Evolutionary conservation across 306 rosid genomes (phyloP).

Genomic region (Elaeagnus macrophylla): DNA sequence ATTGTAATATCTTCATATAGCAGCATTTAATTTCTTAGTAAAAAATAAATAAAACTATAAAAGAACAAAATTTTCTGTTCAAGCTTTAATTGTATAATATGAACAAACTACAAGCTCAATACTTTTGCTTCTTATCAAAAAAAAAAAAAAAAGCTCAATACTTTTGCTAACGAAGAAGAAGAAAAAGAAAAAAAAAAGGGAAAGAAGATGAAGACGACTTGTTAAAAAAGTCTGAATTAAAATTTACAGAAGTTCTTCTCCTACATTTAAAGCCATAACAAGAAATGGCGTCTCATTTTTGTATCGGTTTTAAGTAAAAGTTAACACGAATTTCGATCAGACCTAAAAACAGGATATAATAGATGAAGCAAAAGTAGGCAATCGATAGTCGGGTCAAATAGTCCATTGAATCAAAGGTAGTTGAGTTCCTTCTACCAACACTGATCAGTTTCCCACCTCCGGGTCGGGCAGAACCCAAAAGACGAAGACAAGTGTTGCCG

Average conservation of each 20-base stretch:
- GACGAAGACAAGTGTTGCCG: conserved; percentile 8
- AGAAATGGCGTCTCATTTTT: background rate
- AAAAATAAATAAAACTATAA: too few species aligned
- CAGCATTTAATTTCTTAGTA: too few species aligned
- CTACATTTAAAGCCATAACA: background rate
- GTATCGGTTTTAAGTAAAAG: background rate
- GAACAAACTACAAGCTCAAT: too few species aligned
- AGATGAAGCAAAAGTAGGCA: background rate
- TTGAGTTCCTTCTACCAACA: conserved; percentile 53
- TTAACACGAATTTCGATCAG: background rate
- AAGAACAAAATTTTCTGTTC: too few species aligned
- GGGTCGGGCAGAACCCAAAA: conserved; percentile 36
- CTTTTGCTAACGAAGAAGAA: too few species aligned
- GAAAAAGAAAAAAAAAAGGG: too few species aligned
- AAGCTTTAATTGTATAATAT: too few species aligned
- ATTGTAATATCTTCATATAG: too few species aligned
- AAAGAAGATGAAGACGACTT: too few species aligned
- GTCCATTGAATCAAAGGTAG: background rate
- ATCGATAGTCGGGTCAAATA: background rate
- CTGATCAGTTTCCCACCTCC: conserved; percentile 94
- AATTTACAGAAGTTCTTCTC: conserved; percentile 11
- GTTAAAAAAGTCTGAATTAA: background rate
- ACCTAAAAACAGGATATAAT: background rate
- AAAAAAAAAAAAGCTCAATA: too few species aligned
- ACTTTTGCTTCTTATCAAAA: too few species aligned